These are phyloP conservation scores for Kazachstania sp. DNA, from an alignment of 1,139 yeast species.

Conservation along the genomic window DNA sequence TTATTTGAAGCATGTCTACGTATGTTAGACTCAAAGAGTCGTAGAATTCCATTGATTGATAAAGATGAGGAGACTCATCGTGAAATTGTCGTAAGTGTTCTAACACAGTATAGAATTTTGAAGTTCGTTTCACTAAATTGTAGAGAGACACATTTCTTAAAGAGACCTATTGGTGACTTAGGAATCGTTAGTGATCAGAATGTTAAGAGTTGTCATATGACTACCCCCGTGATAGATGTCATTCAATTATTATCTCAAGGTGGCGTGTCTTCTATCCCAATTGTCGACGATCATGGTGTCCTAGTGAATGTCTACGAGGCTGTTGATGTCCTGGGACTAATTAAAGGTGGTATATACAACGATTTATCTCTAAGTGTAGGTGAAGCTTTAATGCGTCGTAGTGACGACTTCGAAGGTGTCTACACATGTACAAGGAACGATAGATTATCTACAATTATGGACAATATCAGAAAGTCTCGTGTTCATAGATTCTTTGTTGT, in stretches of 20 bases:
- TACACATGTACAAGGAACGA: slow-evolving; percentile 90
- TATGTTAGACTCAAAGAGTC: slow-evolving; percentile 82
- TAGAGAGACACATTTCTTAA: slow-evolving; percentile 80
- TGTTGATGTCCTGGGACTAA: slow-evolving; percentile 84
- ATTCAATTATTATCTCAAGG: slow-evolving; percentile 72
- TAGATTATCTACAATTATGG: slow-evolving; percentile 83
- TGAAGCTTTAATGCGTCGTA: slow-evolving; percentile 87
- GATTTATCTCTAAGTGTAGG: slow-evolving; percentile 91
- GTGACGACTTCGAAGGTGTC: slow-evolving; percentile 97
- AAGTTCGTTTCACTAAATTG: slow-evolving; percentile 95
- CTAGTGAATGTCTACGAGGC: slow-evolving; percentile 92
- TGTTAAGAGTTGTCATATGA: slow-evolving; percentile 76
- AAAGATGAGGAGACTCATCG: slow-evolving; percentile 87
- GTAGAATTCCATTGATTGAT: slow-evolving; percentile 91
- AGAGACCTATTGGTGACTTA: slow-evolving; percentile 65
- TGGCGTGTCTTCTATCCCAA: slow-evolving; percentile 86
- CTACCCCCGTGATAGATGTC: slow-evolving; percentile 90
- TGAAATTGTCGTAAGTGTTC: slow-evolving; percentile 89
- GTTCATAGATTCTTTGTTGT: slow-evolving; percentile 90
- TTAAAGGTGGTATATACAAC: slow-evolving; percentile 89
- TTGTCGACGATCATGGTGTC: slow-evolving; percentile 67
- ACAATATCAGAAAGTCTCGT: slow-evolving; percentile 84
- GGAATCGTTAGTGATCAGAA: slow-evolving; percentile 53
- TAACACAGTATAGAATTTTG: slow-evolving; percentile 92
- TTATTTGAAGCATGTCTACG: slow-evolving; percentile 89